These are phyloP conservation scores for Amesomyces nigricolor DNA, from an alignment of 2,329 filamentous ascomycete genomes.

Conservation along the genomic window DNA sequence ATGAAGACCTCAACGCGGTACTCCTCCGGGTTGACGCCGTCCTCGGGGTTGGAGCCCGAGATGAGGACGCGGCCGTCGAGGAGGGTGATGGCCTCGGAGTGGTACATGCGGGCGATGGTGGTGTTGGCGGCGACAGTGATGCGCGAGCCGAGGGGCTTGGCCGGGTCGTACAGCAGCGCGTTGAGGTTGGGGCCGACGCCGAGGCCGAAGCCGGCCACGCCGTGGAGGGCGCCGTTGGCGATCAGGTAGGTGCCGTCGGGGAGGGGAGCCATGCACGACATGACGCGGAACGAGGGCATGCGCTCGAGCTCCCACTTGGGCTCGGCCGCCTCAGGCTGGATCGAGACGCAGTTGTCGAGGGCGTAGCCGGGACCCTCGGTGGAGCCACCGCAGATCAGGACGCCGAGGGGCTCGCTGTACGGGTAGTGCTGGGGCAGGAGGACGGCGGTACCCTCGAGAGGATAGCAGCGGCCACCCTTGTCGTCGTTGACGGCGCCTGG, in stretches of 20 bases:
- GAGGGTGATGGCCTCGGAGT: constrained; percentile 50
- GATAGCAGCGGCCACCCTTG: constrained; percentile 50
- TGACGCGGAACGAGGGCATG: constrained; percentile 52
- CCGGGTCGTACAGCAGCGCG: constrained; percentile 49
- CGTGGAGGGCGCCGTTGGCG: constrained; percentile 46
- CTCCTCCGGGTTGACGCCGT: constrained; percentile 43
- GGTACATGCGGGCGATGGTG: constrained; percentile 50
- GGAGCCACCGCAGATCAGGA: constrained; percentile 53
- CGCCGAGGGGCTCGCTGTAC: constrained; percentile 42
- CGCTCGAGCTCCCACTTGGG: constrained; percentile 52
- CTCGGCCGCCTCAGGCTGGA: constrained; percentile 43
- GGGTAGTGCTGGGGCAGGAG: constrained; percentile 50
- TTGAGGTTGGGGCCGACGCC: constrained; percentile 42
- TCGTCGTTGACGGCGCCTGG: constrained; percentile 50
- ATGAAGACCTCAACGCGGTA: constrained; percentile 50
- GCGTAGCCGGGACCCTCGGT: constrained; percentile 43
- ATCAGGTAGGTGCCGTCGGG: constrained; percentile 54
- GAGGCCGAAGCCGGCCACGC: constrained; percentile 49
- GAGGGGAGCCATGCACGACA: constrained; percentile 48
- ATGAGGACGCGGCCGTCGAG: constrained; percentile 51
- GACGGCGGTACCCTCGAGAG: constrained; percentile 49
- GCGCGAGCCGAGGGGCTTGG: constrained; percentile 40
- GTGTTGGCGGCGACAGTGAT: constrained; percentile 52
- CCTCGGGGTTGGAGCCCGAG: constrained; percentile 44
- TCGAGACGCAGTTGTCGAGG: constrained; percentile 55